Conservation (phyloP, 768 basidiomycete genomes). For the Mycena filopes region DNA sequence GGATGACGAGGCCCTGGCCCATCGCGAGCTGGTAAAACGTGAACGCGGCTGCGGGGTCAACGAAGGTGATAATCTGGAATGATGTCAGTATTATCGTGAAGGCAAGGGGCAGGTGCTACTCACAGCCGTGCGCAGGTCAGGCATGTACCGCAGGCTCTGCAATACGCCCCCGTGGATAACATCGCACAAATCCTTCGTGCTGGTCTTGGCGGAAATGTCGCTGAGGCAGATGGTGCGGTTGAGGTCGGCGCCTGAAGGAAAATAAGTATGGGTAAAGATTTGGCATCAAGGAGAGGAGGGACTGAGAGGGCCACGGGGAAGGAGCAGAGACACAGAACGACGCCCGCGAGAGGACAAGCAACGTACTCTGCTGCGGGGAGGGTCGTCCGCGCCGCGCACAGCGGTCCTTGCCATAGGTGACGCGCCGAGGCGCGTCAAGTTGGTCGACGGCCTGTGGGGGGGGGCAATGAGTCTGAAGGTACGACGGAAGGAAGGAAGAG, state of each 20-base stretch:
- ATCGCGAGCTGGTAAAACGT: slow-evolving; percentile 95
- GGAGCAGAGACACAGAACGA: too few species aligned
- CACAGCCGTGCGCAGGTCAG: slow-evolving; percentile 97
- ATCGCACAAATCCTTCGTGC: slow-evolving; percentile 95
- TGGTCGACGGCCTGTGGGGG: too few species aligned
- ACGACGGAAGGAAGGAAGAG: too few species aligned
- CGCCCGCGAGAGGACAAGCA: not conserved
- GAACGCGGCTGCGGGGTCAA: slow-evolving; percentile 92
- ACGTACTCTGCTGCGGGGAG: slow-evolving; percentile 73
- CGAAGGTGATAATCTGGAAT: slow-evolving; percentile 91
- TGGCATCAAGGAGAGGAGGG: not conserved
- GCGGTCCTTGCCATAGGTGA: slow-evolving; percentile 98
- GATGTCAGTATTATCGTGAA: slow-evolving; percentile 13
- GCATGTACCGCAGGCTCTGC: slow-evolving; percentile 94
- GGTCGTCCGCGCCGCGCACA: slow-evolving; percentile 93
- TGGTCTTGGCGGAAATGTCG: slow-evolving; percentile 96
- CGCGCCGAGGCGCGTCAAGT: too few species aligned
- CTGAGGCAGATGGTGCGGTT: slow-evolving; percentile 97
- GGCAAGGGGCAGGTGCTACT: slow-evolving; percentile 46
- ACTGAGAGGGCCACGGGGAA: too few species aligned
- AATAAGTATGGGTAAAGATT: not conserved
- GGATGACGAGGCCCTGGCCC: slow-evolving; percentile 88
- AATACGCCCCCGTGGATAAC: slow-evolving; percentile 94
- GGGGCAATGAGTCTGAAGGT: too few species aligned
- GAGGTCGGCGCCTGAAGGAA: slow-evolving; percentile 30